Evolutionary conservation across 345 rosid genomes (phyloP), one percentile per base, ranked within the genome.

Genomic region (Adansonia digitata): DNA sequence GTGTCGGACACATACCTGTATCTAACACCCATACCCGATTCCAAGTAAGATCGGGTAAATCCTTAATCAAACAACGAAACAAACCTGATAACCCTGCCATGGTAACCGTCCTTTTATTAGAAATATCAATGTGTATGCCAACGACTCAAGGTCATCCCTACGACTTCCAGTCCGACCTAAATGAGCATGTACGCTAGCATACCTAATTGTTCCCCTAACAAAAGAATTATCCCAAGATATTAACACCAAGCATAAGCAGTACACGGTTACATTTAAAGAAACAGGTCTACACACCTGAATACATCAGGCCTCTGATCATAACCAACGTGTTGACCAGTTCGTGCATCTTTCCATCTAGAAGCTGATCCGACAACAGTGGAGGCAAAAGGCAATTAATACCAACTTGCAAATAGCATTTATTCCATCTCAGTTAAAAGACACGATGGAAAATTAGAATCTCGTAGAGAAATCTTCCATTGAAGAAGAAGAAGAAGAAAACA

Each of bases 301-400:
- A 94, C 94, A 79, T 94, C 98, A 53, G 98, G 94, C 81, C 92
- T 89, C 83, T 94, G 98, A 80, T 94, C 97, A 82, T 94, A 94
- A 20, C 88, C 95, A 71, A 94, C 97, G 81, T 94, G 98, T 29
- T 71, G 88, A 71, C 97, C 95, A 29, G 93, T 87, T 73, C 92
- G 84, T 10, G 85, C 69, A 79, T 94, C 95, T 78, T 83, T 86
- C 98, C 98, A 94, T 81, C 87, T 87, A 52, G 98, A 88, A n/a
- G 98, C 98, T 94, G 89, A 75, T 76, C 73, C 35, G 74, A 37
- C 56, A 52, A 71, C n/a, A 17, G 57, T 22, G 56, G 22, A 73
- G 57, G 37, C 27, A 57, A 31, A 55, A 11, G 55, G 65, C 67
- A 40, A 77, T 73, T 20, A 62, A 74, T n/a, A 53, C 15, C n/a